phyloP scores from a whole-genome alignment of 257 asterid genomes.

The Penstemon newberryi region DNA sequence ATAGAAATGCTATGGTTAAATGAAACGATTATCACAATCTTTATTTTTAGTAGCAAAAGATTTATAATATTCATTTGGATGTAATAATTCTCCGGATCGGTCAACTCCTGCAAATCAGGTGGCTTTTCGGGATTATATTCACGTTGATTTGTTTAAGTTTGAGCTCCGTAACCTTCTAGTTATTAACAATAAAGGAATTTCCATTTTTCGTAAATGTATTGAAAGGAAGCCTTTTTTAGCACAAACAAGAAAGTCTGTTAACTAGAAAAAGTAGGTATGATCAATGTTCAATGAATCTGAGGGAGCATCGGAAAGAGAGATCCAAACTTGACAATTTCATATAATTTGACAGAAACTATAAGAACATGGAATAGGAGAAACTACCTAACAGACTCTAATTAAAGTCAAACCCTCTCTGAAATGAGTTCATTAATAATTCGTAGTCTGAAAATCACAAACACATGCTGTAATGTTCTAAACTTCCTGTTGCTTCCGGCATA shows the following conservation, averaged over 20 bases:
- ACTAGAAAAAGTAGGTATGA: conserved; percentile 7
- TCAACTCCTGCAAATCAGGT: neutral
- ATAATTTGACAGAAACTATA: neutral
- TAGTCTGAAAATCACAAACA: conserved; percentile 15
- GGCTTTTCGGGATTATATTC: neutral
- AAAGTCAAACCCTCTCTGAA: neutral
- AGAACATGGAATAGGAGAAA: conserved; percentile 12
- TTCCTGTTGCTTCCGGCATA: neutral
- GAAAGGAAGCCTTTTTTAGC: neutral
- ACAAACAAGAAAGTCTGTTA: neutral
- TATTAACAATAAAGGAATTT: conserved; percentile 1
- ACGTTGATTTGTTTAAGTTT: neutral
- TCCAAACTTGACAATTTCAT: neutral
- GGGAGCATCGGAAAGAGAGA: conserved; percentile 3
- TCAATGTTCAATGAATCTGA: conserved; percentile 1
- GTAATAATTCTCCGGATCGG: too few species aligned
- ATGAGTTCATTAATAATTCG: conserved; percentile 6
- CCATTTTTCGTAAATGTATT: neutral
- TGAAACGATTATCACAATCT: neutral
- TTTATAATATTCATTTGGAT: too few species aligned
- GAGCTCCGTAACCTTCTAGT: neutral
- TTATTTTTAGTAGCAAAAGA: neutral
- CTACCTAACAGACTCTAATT: neutral
- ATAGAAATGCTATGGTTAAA: conserved; percentile 18
- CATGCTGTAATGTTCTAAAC: neutral